Evolutionary conservation across 1,284 basidiomycete genomes (phyloP).

Genomic region (Puccinia polysora): DNA sequence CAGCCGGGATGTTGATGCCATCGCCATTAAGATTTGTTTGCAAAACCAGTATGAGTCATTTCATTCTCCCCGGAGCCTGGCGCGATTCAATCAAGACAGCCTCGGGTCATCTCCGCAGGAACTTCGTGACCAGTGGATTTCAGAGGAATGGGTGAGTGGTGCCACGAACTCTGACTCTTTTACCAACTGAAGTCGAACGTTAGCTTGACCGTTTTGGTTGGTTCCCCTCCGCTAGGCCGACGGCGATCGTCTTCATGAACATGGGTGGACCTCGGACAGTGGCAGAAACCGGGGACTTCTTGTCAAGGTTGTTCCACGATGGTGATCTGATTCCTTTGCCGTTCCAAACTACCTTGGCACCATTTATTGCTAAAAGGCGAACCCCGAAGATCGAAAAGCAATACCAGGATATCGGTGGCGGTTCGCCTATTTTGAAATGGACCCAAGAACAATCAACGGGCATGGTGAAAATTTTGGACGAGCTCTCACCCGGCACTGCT

Average conservation of each 20-base stretch:
- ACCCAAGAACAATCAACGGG: conserved; percentile 80
- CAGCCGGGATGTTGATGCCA: too few species aligned
- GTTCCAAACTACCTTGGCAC: conserved; percentile 80
- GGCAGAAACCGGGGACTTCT: conserved; percentile 61
- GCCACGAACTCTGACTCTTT: too few species aligned
- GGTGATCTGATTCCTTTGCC: conserved; percentile 93
- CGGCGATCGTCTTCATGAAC: conserved; percentile 93
- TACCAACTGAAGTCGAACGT: too few species aligned
- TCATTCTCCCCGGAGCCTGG: too few species aligned
- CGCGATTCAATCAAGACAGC: too few species aligned
- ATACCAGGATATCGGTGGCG: conserved; percentile 90
- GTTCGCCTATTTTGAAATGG: conserved; percentile 93
- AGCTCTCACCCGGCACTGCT: conserved; percentile 82
- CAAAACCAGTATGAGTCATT: too few species aligned
- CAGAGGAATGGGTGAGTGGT: too few species aligned
- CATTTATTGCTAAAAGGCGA: conserved; percentile 81
- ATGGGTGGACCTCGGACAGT: conserved; percentile 94
- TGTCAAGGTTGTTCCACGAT: conserved; percentile 90
- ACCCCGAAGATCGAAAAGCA: conserved; percentile 92
- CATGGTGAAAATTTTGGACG: conserved; percentile 87
- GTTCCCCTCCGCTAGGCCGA: too few species aligned
- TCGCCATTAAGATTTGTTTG: too few species aligned
- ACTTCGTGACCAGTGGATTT: too few species aligned
- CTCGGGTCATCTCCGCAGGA: too few species aligned
- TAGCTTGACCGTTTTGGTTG: too few species aligned